Base-by-base conservation (phyloP, 805 yeast species). In the Clavispora phyllophila region DNA sequence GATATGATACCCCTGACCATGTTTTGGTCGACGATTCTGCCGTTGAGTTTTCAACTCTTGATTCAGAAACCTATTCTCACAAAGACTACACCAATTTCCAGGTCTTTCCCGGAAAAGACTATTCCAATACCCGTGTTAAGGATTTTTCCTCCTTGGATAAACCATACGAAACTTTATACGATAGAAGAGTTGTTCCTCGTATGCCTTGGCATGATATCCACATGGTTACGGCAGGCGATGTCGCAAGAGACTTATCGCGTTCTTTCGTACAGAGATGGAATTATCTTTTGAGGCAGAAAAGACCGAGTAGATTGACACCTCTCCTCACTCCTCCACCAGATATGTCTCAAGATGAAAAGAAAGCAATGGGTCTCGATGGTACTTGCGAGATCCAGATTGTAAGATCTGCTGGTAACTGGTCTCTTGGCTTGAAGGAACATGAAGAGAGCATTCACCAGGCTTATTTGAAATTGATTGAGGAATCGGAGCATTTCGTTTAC, bases 131-230 rank as follows among this genome's bases (percentile, higher is more conserved):
- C 3, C 76, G 99, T 50, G 88, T 86, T 13, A 83, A 84, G 55
- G 99, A 93, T 61, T 93, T 93, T 60, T 76, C 61, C 56, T 82
- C 75, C 3, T 72, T 93, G 44, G 87, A 89, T 49, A 79, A 81
- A 52, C 98, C 99, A 2, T 88, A 82, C 56, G 95, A 87, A 39
- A 87, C 87, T 18, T 84, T 91, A 93, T 88, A 88, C 57, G 95
- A 93, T 61, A 76, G 99, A 46, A 70, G 75, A 13, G 62, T 62
- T 15, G 75, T 78, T 17, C 98, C 99, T 2, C 78, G 99, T 54
- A 93, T 93, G 99, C 99, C 99, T 9, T 93, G 99, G 99, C 99
- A 93, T 63, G 99, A 93, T 73, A 87, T 93, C 29, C 98, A 93
- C 53, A 93, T 90, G 95, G 81, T 89, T 66, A 81, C 95, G 1